These are phyloP conservation scores for Gastrolobium villosum DNA, from an alignment of 306 rosid species.

Conservation along the genomic window DNA sequence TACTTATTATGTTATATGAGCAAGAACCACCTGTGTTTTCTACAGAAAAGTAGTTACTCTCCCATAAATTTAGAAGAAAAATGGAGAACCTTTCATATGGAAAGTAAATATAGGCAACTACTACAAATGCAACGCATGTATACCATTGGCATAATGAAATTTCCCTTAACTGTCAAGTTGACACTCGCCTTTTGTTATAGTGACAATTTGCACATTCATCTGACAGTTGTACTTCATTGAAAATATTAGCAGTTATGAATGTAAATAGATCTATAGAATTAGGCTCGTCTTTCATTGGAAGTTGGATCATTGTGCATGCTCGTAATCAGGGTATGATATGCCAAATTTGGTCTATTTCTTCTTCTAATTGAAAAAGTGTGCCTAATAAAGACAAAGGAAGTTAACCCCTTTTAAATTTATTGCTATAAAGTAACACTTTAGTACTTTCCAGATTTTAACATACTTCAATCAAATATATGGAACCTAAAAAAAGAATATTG, in stretches of 20 bases:
- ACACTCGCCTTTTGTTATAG: slow-evolving; percentile 15
- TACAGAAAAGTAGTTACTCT: too few species aligned
- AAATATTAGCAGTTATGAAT: not conserved
- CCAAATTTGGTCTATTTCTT: too few species aligned
- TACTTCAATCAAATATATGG: too few species aligned
- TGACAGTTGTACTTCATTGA: slow-evolving; percentile 3
- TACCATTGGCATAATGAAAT: slow-evolving; percentile 34
- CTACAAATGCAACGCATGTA: not conserved
- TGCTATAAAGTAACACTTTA: too few species aligned
- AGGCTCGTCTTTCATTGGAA: slow-evolving; percentile 26
- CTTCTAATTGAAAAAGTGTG: too few species aligned
- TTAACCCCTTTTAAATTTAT: too few species aligned
- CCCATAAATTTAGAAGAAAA: too few species aligned
- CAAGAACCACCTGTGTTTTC: not conserved
- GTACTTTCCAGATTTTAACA: too few species aligned
- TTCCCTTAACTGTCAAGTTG: slow-evolving; percentile 1
- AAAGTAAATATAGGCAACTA: not conserved
- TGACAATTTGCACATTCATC: slow-evolving; percentile 43
- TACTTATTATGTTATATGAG: not conserved
- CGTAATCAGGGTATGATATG: too few species aligned
- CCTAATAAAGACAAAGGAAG: too few species aligned
- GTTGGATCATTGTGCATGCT: slow-evolving; percentile 36
- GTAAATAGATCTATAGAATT: not conserved
- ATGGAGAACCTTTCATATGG: not conserved
- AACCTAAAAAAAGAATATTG: too few species aligned